phyloP scores from a whole-genome alignment of 2,329 filamentous ascomycete species.

The Monosporascus sp. region DNA sequence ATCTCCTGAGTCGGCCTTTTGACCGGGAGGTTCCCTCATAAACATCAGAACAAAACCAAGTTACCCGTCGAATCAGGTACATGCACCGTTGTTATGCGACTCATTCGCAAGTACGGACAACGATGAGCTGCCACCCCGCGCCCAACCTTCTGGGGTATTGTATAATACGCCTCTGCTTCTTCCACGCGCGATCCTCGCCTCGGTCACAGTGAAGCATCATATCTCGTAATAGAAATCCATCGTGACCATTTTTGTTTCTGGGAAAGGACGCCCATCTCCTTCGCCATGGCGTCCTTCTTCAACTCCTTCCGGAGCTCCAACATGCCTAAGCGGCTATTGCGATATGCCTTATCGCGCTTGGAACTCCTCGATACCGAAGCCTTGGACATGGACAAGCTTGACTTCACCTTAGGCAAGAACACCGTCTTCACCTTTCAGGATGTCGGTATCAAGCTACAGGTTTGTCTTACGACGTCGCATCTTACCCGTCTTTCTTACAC shows the following conservation, averaged over 20 bases:
- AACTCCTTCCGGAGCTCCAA: slow-evolving; percentile 60
- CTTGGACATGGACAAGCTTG: slow-evolving; percentile 79
- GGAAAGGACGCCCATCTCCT: background rate
- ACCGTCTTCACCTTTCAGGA: slow-evolving; percentile 83
- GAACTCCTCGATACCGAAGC: slow-evolving; percentile 85
- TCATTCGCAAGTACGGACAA: slow-evolving; percentile 14
- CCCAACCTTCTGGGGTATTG: slow-evolving; percentile 23
- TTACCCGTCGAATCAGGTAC: background rate
- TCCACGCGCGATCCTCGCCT: slow-evolving; percentile 21
- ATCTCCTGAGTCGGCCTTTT: background rate
- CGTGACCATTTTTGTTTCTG: background rate
- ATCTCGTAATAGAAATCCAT: background rate
- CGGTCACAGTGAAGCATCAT: slow-evolving; percentile 6
- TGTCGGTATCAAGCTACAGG: slow-evolving; percentile 75
- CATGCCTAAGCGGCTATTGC: slow-evolving; percentile 84
- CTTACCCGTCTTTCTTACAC: slow-evolving; percentile 3
- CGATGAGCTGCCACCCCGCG: slow-evolving; percentile 28
- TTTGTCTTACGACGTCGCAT: slow-evolving; percentile 32
- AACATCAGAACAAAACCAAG: background rate
- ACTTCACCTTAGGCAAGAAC: slow-evolving; percentile 75
- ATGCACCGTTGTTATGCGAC: background rate
- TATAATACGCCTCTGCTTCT: slow-evolving; percentile 17
- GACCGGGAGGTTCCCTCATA: background rate
- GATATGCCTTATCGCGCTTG: slow-evolving; percentile 76
- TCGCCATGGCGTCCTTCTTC: slow-evolving; percentile 66